Evolutionary conservation across 108 stramenopile genomes (phyloP), one percentile per base, ranked within the genome.

Genomic region (Licmophora abbreviata): DNA sequence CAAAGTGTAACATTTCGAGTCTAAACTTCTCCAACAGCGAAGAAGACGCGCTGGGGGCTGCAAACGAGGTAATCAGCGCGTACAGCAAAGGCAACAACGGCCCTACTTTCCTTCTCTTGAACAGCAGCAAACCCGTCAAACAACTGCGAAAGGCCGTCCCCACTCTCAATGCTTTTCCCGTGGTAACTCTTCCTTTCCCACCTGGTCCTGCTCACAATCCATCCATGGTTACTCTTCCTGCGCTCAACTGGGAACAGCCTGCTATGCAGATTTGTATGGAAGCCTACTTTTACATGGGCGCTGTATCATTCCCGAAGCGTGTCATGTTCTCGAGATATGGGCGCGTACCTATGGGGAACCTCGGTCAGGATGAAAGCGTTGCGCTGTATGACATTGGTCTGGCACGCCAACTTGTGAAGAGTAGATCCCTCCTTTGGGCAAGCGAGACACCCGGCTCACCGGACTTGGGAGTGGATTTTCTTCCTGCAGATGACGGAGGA

Each of bases 371-470:
- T 51, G 83, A 85, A 18, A 78, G 69, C 36, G 62, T 72, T 9
- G 61, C 73, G 4, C 64, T 93, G 52, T 92, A 75, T 53, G 97
- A 98, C 47, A 73, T 88, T 2, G 51, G 84, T 23, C 81, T 92
- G 43, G 69, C 67, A 21, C 78, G 99, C 22, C 61, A 67, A 24
- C 58, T 98, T 24, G 40, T 57, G 40, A 76, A 79, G 62, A 92
- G 85, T 56, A 66, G 91, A 42, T 85, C 93, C 32, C 37, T 96
- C 11, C 75, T 92, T n/a, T 99, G 99, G 99, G 96, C 95, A 14
- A 93, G 84, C 34, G 58, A 61, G 28, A 54, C 62, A 18, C 61
- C 74, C 23, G 84, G 85, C 29, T 38, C 49, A 6, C 96, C 98
- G n/a, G 96, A 99, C 59, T 71, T 97, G 21, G 98, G 98, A 10